Evolutionary conservation across 1,284 basidiomycete genomes (phyloP), one percentile per base, ranked within the genome.

Genomic region (Papiliotrema fonsecae): DNA sequence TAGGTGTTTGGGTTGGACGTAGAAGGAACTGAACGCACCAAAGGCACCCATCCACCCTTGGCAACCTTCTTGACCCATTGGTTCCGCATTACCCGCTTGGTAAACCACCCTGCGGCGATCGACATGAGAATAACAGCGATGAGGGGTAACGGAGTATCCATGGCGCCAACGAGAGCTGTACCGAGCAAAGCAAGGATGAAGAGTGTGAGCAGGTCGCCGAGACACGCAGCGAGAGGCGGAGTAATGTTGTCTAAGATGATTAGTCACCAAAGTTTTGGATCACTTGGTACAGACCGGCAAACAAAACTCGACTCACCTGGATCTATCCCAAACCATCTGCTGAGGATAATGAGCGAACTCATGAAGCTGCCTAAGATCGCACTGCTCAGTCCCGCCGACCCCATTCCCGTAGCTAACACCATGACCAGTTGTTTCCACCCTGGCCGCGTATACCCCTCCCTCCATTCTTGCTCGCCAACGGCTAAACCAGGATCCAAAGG

Each of bases 201-300:
- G 39, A 97, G 81, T 0, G 94, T 96, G 46, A 97, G 79, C 26
- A 98, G 78, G 65, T 97, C 94, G 9, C 94, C 93, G 0, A 97
- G 79, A 56, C 89, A 93, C 2, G 90, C 83, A 0, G 94, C 94
- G 5, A 97, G 78, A 0, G 94, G 91, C 0, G 93, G 89, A 3
- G 92, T 88, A 56, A 97, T 94, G 69, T 97, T 97, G 67, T 97
- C 90, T 89, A 58, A 18, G 26, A 37, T 21, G n/a, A 9, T 47
- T 21, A 45, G 28, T 21, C 18, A 10, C 26, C 24, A 24, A 25
- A 30, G 37, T 13, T 27, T 1, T 6, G 22, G 34, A 28, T 26
- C 11, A 24, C 11, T 16, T n/a, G 9, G 35, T 28, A 2, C 4
- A 4, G 30, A 6, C 35, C 27, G 9, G 32, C 19, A n/a, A 24